Percentiles rank a stretch among this genome's conserved stretches.
phyloP scores from a whole-genome alignment of 345 rosid species.

The Salix viminalis region DNA sequence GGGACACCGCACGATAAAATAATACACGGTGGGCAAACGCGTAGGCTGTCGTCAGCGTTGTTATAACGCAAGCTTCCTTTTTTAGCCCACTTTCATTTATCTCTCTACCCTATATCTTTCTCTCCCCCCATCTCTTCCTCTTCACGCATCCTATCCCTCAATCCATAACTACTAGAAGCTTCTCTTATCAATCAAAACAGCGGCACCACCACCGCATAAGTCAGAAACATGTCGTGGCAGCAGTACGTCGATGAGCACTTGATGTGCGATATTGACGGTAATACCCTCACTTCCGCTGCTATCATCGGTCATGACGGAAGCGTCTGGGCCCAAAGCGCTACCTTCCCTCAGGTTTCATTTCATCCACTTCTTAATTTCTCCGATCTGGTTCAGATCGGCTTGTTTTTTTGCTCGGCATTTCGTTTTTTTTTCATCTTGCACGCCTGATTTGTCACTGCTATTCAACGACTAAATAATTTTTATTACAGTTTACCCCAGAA shows the following conservation, averaged over 20 bases:
- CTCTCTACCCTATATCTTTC: neutral
- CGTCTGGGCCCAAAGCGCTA: slow-evolving; percentile 15
- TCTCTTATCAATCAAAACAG: neutral
- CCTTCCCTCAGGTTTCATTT: slow-evolving; percentile 14
- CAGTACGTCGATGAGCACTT: slow-evolving; percentile 19
- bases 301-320: slow-evolving; percentile 17
- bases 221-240: slow-evolving; percentile 14
- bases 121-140: neutral
- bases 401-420: neutral
- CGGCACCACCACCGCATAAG: neutral
- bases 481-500: slow-evolving; percentile 12
- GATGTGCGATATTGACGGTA: slow-evolving; percentile 20
- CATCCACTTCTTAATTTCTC: neutral
- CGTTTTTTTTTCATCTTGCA: neutral
- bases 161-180: neutral
- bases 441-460: neutral
- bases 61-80: neutral
- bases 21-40: neutral
- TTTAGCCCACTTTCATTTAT: neutral
- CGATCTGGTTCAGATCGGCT: neutral
- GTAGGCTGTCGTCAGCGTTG: neutral
- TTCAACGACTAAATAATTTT: neutral
- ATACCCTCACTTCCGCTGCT: slow-evolving; percentile 15
- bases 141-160: neutral
- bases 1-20: neutral